phyloP scores from a whole-genome alignment of 1,139 yeast genomes.

The Pneumocystis sp. region DNA sequence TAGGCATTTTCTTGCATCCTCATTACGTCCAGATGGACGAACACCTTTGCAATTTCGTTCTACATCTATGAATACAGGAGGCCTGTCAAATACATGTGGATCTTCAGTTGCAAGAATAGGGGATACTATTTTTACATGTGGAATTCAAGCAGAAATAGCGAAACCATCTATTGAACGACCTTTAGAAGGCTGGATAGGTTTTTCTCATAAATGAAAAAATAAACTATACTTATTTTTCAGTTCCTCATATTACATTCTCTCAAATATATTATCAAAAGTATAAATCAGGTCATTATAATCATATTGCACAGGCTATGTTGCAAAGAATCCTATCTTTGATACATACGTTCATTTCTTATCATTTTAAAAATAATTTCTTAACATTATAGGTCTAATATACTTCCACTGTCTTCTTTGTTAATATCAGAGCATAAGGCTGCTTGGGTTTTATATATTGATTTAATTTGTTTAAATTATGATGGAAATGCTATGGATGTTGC shows the following conservation, averaged over 20 bases:
- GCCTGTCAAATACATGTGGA: slow-evolving; percentile 10
- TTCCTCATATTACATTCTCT: slow-evolving; percentile 11
- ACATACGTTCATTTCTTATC: neutral
- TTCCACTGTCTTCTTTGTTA: slow-evolving; percentile 10
- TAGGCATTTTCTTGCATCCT: neutral
- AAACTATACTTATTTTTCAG: slow-evolving; percentile 1
- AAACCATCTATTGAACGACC: slow-evolving; percentile 11
- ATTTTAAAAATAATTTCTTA: neutral
- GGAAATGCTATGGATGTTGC: slow-evolving; percentile 12
- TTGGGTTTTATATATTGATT: slow-evolving; percentile 12
- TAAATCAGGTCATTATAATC: slow-evolving; percentile 11
- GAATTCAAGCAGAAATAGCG: slow-evolving; percentile 12
- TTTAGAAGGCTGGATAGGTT: slow-evolving; percentile 7
- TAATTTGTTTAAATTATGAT: slow-evolving; percentile 11
- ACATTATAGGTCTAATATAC: neutral
- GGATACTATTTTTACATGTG: slow-evolving; percentile 11
- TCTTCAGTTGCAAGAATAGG: slow-evolving; percentile 12
- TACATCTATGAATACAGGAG: slow-evolving; percentile 5
- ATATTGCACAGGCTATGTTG: slow-evolving; percentile 11
- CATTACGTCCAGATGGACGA: slow-evolving; percentile 11
- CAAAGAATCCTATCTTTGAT: slow-evolving; percentile 5
- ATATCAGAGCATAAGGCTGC: slow-evolving; percentile 11
- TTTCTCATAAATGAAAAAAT: neutral
- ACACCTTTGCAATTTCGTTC: slow-evolving; percentile 9
- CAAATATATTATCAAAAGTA: slow-evolving; percentile 9